A percentile compares a stretch with the other conserved stretches of the same genome.
These are phyloP conservation scores for Allium sativum DNA, from an alignment of 106 monocot species.

Conservation along the genomic window DNA sequence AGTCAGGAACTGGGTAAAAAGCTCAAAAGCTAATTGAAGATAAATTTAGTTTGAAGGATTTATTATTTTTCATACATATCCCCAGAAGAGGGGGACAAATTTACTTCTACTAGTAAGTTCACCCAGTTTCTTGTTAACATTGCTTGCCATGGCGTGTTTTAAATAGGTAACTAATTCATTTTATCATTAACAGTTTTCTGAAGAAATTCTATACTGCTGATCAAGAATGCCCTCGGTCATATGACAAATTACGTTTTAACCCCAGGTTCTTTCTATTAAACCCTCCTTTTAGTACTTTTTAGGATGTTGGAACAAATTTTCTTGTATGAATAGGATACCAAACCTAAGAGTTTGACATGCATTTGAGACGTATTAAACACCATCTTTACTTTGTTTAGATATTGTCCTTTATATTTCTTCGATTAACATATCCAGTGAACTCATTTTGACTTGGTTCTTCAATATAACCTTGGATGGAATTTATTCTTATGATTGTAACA, in stretches of 20 bases:
- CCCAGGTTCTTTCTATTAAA: slow-evolving; percentile 48
- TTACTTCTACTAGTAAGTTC: slow-evolving; percentile 73
- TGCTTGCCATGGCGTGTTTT: neutral
- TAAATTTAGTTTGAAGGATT: slow-evolving; percentile 57
- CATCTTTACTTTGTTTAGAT: too few relatives aligned
- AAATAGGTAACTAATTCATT: neutral
- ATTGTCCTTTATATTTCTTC: too few relatives aligned
- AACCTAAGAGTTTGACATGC: too few relatives aligned
- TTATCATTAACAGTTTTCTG: slow-evolving; percentile 61
- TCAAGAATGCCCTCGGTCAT: slow-evolving; percentile 90
- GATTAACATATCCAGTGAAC: too few relatives aligned
- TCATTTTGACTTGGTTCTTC: too few relatives aligned
- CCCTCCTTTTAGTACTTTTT: too few relatives aligned
- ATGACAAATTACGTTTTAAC: slow-evolving; percentile 88
- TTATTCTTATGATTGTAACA: too few relatives aligned
- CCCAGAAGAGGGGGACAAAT: slow-evolving; percentile 89
- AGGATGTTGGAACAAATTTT: too few relatives aligned
- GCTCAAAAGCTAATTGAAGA: slow-evolving; percentile 33
- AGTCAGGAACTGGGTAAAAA: slow-evolving; percentile 60
- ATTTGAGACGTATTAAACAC: neutral
- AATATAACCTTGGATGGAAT: too few relatives aligned
- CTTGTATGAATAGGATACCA: too few relatives aligned
- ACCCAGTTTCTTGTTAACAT: slow-evolving; percentile 5
- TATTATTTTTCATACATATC: slow-evolving; percentile 89
- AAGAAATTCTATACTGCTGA: slow-evolving; percentile 57